Conservation (phyloP, 2,329 filamentous ascomycete genomes). For the Talaromyces sp. region DNA sequence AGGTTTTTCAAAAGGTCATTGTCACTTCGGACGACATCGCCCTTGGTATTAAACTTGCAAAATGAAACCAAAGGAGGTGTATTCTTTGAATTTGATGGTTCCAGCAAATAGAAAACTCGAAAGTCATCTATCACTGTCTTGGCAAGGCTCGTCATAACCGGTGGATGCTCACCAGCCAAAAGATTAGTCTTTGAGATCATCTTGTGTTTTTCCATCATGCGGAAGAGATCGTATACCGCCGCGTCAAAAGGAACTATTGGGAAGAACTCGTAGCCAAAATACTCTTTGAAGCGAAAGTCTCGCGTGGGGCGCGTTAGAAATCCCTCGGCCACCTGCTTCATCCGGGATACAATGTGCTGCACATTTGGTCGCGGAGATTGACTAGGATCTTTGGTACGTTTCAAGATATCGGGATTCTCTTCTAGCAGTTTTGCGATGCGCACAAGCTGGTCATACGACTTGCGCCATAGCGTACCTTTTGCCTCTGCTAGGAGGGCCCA, state of each 20-base stretch:
- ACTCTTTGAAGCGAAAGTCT: constrained; percentile 1
- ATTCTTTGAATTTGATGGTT: not conserved
- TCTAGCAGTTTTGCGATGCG: constrained; percentile 21
- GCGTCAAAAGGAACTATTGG: constrained; percentile 17
- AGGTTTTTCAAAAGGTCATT: too few relatives aligned
- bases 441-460: constrained; percentile 12
- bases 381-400: constrained; percentile 18
- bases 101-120: not conserved
- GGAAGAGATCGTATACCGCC: constrained; percentile 9
- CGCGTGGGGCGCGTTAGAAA: not conserved
- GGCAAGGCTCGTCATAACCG: constrained; percentile 1
- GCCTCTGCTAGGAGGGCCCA: constrained; percentile 11
- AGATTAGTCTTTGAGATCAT: not conserved
- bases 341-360: constrained; percentile 12
- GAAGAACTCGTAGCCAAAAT: constrained; percentile 14
- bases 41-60: too few relatives aligned
- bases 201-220: constrained; percentile 10
- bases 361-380: constrained; percentile 18
- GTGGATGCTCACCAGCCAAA: constrained; percentile 2
- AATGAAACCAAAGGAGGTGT: not conserved
- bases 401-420: constrained; percentile 25
- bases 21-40: too few relatives aligned
- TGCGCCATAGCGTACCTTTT: constrained; percentile 1
- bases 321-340: not conserved
- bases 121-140: constrained; percentile 9